Base-by-base conservation (phyloP, 306 rosid species). In the Corylus avellana region DNA sequence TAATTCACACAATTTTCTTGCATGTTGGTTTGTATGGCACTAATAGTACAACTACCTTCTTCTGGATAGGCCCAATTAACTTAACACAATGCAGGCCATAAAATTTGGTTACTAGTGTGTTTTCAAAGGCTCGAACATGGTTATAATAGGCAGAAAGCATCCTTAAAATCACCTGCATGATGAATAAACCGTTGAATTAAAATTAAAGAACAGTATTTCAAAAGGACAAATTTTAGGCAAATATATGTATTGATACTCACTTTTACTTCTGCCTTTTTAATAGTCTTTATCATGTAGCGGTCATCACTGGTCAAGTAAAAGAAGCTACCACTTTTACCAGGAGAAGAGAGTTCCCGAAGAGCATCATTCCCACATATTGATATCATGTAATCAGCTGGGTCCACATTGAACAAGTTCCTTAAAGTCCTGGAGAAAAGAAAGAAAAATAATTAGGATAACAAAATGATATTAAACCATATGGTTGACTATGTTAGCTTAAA, bases 311-410 rank as follows among this genome's bases (percentile, higher is more conserved):
- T 94, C 86, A 94, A 86, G 91, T 92, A 94, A 86, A 94, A 94
- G 84, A 92, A 94, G 80, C 97, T 94, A 2, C 98, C 98, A 83
- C 98, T 94, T 87, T 94, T 94, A 42, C 98, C 97, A 1, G 98
- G 98, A 73, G 98, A 94, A 8, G 90, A 94, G 68, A 94, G 94
- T 73, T 92, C 97, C 2, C 97, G 91, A 80, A 94, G 97, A 4
- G 98, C 98, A 1, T 94, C 97, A 16, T 81, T 90, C 77, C 98
- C 97, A 39, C 98, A 94, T 29, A 94, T 82, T 2, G 98, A 94
- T 80, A 94, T 75, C 98, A 94, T 94, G 81, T 92, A 94, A 84
- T 94, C 97, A n/a, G 98, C 97, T 61, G 97, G 89, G 84, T 94
- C 97, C 74, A 94, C 97, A 46, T 87, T 89, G 91, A 94, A 94